A percentile compares a stretch with the other conserved stretches of the same genome.
These are phyloP conservation scores for Phylloporus scabripes DNA, from an alignment of 768 basidiomycete genomes.

Conservation along the genomic window DNA sequence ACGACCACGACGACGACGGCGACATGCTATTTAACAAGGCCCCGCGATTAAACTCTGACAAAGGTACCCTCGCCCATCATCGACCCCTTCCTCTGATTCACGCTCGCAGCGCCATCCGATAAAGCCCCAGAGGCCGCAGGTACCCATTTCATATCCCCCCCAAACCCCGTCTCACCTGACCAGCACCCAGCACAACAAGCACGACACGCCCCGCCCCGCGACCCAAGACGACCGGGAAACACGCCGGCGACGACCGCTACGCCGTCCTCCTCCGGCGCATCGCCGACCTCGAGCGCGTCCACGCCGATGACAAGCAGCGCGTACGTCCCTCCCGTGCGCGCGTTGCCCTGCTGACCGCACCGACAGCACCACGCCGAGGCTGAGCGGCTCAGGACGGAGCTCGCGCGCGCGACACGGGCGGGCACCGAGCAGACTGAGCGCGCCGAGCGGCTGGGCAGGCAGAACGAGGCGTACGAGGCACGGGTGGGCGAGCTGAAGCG, in stretches of 20 bases:
- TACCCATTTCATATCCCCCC: slow-evolving; percentile 13
- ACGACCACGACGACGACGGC: background rate
- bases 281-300: slow-evolving; percentile 57
- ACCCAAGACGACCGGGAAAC: slow-evolving; percentile 20
- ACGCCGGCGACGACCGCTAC: slow-evolving; percentile 41
- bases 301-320: slow-evolving; percentile 58
- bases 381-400: slow-evolving; percentile 55
- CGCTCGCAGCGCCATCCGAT: slow-evolving; percentile 22
- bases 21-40: slow-evolving; percentile 43
- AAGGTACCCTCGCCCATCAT: background rate
- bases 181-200: slow-evolving; percentile 32
- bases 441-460: slow-evolving; percentile 59
- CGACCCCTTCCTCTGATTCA: background rate
- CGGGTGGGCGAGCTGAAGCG: slow-evolving; percentile 61
- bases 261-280: slow-evolving; percentile 55
- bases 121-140: slow-evolving; percentile 40
- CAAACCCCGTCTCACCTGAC: background rate
- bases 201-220: slow-evolving; percentile 15
- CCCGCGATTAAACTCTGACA: slow-evolving; percentile 28
- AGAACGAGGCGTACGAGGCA: slow-evolving; percentile 50
- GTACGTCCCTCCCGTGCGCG: slow-evolving; percentile 33
- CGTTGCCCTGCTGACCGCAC: background rate
- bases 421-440: slow-evolving; percentile 48
- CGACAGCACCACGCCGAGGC: slow-evolving; percentile 54
- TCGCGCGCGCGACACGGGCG: slow-evolving; percentile 42